Evolutionary conservation across 768 basidiomycete species (phyloP), one percentile per base, ranked within the genome.

Genomic region (Lactarius deliciosus): DNA sequence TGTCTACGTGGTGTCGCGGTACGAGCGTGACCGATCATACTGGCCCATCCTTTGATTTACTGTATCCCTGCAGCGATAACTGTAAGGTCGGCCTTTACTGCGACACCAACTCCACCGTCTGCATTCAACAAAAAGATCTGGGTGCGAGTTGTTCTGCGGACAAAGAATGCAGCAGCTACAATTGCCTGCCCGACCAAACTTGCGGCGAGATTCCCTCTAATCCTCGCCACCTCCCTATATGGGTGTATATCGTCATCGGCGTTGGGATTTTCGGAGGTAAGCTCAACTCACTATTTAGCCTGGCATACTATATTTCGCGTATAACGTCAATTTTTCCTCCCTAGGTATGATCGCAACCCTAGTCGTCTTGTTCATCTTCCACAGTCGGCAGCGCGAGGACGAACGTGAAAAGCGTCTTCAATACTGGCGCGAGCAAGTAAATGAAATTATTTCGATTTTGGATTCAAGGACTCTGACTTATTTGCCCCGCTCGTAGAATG

Each of bases 361-460:
- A 50, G 76, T 85, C 61, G 81, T 83, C 4, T 79, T 96, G 41
- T 94, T 85, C 78, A 80, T 87, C 71, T 71, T 90, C 8, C 92
- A 94, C 72, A 79, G 87, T 45, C 84, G 85, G 70, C 84, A 89
- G 69, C 86, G 93, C 70, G 87, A 87, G 50, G 76, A 80, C 65
- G 92, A 94, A 72, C 88, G 91, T 56, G 88, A 91, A 78, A 93
- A 89, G 76, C 88, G 93, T 70, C 78, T 87, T 53, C 91, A 93
- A 74, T 94, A 95, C 77, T 94, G 93, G 89, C 87, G 88, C 70
- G 93, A 95, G 79, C 92, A 93, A 82, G 89, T 86, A 28, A 69
- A 59, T 71, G 7, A 22, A 50, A 22, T 13, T 66, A n/a, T 50
- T 18, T n/a, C 15, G 5, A 57, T 25, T 28, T 40, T 32, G 53